phyloP scores from a whole-genome alignment of 352 stramenopile genomes.

The Albugo candida region DNA sequence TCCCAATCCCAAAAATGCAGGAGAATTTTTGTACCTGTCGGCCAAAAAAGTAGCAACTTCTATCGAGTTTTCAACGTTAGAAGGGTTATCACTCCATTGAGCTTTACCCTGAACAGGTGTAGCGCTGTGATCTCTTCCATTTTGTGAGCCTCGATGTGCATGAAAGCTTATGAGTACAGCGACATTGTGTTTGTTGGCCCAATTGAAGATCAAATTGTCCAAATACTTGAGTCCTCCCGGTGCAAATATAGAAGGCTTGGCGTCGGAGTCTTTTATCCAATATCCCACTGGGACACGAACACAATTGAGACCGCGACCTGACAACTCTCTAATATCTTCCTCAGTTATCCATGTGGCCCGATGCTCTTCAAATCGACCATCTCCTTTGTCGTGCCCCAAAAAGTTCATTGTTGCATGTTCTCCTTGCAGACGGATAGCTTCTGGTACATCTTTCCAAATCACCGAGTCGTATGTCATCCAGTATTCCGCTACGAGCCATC shows the following conservation, averaged over 20 bases:
- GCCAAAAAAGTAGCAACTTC: conserved; percentile 28
- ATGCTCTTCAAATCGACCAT: conserved; percentile 50
- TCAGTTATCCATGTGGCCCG: conserved; percentile 60
- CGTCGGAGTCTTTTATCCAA: conserved; percentile 48
- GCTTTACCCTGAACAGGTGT: conserved; percentile 15
- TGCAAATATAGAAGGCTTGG: conserved; percentile 20
- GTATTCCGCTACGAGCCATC: conserved; percentile 68
- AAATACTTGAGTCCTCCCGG: conserved; percentile 30
- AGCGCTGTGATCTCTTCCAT: conserved; percentile 58
- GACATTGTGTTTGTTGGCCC: conserved; percentile 36
- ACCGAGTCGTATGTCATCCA: conserved; percentile 65
- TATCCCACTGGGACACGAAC: conserved; percentile 62
- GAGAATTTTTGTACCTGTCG: conserved; percentile 17
- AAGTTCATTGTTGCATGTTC: conserved; percentile 32
- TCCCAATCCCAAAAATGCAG: conserved; percentile 42
- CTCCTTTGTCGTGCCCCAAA: conserved; percentile 23
- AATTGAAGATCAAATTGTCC: conserved; percentile 62
- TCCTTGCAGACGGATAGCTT: conserved; percentile 22
- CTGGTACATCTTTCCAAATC: conserved; percentile 64
- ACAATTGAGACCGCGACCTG: conserved; percentile 37
- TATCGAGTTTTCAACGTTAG: conserved; percentile 56
- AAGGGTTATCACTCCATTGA: conserved; percentile 24
- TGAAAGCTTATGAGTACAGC: conserved; percentile 68
- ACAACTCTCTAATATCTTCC: conserved; percentile 45
- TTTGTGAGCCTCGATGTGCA: conserved; percentile 53